These are phyloP conservation scores for Chlorociboria aeruginascens DNA, from an alignment of 495 filamentous ascomycete genomes.

Conservation along the genomic window DNA sequence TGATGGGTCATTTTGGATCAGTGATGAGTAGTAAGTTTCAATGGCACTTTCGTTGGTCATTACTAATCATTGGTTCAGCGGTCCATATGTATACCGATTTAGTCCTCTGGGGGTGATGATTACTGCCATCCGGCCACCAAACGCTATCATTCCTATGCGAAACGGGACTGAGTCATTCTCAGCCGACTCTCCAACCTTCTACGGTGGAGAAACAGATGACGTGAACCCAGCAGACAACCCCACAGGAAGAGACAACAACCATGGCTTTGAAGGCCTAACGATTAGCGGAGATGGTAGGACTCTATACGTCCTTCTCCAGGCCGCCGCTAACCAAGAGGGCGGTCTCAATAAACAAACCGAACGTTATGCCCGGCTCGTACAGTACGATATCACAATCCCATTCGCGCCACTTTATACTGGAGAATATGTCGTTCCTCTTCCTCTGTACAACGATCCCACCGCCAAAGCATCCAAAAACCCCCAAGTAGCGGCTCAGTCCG, in stretches of 20 bases:
- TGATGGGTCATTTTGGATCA: constrained; percentile 63
- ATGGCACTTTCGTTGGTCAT: no score
- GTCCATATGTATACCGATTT: constrained; percentile 63
- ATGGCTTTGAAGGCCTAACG: constrained; percentile 67
- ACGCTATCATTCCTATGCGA: constrained; percentile 54
- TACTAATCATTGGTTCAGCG: constrained; percentile 15
- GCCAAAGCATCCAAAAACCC: constrained; percentile 16
- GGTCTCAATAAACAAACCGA: constrained; percentile 36
- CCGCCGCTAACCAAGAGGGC: constrained; percentile 28
- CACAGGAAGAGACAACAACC: constrained; percentile 62
- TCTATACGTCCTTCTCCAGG: constrained; percentile 52
- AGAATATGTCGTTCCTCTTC: constrained; percentile 61
- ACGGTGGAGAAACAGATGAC: constrained; percentile 23
- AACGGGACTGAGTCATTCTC: constrained; percentile 34
- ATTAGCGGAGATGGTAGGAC: constrained; percentile 49
- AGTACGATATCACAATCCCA: constrained; percentile 39
- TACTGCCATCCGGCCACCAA: constrained; percentile 53
- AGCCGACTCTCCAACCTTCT: constrained; percentile 10
- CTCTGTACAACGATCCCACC: constrained; percentile 39
- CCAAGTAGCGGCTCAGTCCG: constrained; percentile 53
- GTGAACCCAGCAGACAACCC: constrained; percentile 38
- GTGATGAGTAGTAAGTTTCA: constrained; percentile 49
- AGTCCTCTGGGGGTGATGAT: constrained; percentile 44
- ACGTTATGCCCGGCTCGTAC: constrained; percentile 40
- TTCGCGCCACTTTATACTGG: constrained; percentile 32